A percentile compares a stretch with the other conserved stretches of the same genome.
These are phyloP conservation scores for Aspergillus sclerotiicarbonarius DNA, from an alignment of 495 filamentous ascomycete species.

Conservation along the genomic window DNA sequence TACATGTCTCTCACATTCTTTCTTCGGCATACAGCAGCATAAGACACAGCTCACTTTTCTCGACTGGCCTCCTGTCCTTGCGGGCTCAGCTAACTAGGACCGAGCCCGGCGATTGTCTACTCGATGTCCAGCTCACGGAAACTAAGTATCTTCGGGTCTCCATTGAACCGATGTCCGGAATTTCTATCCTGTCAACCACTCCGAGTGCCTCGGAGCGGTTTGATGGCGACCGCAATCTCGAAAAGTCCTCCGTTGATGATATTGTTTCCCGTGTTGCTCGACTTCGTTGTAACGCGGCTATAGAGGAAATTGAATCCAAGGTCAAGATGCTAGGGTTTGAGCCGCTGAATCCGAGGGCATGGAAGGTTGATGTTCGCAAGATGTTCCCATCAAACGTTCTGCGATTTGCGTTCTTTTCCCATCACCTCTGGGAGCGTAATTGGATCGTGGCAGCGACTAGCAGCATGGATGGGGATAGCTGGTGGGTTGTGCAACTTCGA, in stretches of 20 bases:
- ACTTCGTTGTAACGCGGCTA: slow-evolving; percentile 55
- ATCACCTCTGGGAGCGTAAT: slow-evolving; percentile 57
- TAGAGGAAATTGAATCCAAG: slow-evolving; percentile 61
- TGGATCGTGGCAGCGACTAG: slow-evolving; percentile 70
- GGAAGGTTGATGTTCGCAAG: slow-evolving; percentile 56
- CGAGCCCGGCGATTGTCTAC: slow-evolving; percentile 61
- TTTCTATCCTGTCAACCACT: slow-evolving; percentile 35
- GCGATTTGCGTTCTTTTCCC: slow-evolving; percentile 62
- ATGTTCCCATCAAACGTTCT: slow-evolving; percentile 60
- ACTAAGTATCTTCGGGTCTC: slow-evolving; percentile 56
- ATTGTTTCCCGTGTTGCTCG: slow-evolving; percentile 50
- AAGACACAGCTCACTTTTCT: slow-evolving; percentile 54
- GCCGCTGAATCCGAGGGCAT: slow-evolving; percentile 49
- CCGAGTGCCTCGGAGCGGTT: slow-evolving; percentile 46
- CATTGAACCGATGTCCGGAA: slow-evolving; percentile 62
- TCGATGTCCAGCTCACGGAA: slow-evolving; percentile 66
- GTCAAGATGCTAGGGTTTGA: slow-evolving; percentile 63
- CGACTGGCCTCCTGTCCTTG: slow-evolving; percentile 52
- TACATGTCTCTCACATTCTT: slow-evolving; percentile 68
- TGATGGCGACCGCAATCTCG: slow-evolving; percentile 35
- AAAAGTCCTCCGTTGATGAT: slow-evolving; percentile 53
- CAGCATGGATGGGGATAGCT: slow-evolving; percentile 70
- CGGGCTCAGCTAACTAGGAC: slow-evolving; percentile 50
- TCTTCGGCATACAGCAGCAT: slow-evolving; percentile 58
- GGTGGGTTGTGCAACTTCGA: slow-evolving; percentile 67